Evolutionary conservation across 805 yeast genomes (phyloP).

Genomic region (Nakazawaea sp.): DNA sequence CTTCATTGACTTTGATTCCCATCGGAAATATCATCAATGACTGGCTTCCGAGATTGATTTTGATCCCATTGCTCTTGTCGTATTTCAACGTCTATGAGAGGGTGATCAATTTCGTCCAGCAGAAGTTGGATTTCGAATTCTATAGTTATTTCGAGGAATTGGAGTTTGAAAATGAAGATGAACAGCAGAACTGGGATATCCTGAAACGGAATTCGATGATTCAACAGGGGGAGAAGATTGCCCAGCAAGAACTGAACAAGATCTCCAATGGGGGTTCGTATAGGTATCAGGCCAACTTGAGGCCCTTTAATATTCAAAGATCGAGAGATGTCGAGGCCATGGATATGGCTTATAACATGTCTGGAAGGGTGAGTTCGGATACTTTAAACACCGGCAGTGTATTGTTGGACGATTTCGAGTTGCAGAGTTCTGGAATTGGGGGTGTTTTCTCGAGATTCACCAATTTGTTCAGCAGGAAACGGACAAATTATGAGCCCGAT

Average conservation of each 20-base stretch:
- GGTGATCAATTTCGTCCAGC: constrained; percentile 30
- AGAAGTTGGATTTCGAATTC: constrained; percentile 22
- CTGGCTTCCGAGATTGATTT: constrained; percentile 66
- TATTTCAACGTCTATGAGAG: constrained; percentile 62
- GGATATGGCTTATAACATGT: no score
- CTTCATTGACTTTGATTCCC: constrained; percentile 68
- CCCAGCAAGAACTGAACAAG: constrained; percentile 8
- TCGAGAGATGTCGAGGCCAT: constrained; percentile 2
- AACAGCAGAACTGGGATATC: constrained; percentile 8
- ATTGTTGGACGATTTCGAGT: background rate
- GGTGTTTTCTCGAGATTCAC: background rate
- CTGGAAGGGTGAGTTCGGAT: constrained; percentile 3
- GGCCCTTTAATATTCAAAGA: constrained; percentile 7
- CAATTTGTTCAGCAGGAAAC: background rate
- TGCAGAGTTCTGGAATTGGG: background rate
- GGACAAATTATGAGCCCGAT: constrained; percentile 3
- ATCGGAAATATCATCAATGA: constrained; percentile 67
- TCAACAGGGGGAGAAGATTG: constrained; percentile 9
- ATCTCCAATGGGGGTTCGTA: constrained; percentile 1
- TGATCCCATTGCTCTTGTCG: constrained; percentile 65
- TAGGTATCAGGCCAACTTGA: constrained; percentile 2
- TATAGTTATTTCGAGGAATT: constrained; percentile 21
- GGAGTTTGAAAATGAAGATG: constrained; percentile 19
- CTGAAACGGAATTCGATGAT: constrained; percentile 9
- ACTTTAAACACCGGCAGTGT: background rate